Evolutionary conservation across 2,329 filamentous ascomycete genomes (phyloP).

Genomic region (Ascochyta pisi): DNA sequence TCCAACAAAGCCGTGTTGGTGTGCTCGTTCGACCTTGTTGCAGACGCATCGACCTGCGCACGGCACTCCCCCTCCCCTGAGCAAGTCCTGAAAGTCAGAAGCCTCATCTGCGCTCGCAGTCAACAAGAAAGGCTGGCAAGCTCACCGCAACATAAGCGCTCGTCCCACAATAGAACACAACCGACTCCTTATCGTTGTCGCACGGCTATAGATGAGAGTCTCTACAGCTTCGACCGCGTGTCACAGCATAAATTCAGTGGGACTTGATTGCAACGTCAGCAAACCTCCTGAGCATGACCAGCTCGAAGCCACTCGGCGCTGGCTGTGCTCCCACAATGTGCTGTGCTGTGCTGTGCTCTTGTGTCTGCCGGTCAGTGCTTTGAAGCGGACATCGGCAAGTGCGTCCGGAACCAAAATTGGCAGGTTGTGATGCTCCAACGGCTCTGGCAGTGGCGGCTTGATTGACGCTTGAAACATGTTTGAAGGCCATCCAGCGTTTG

Average conservation of each 20-base stretch:
- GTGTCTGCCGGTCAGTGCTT: conserved; percentile 9
- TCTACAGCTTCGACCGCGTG: conserved; percentile 15
- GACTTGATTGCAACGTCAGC: conserved; percentile 20
- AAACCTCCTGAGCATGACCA: conserved; percentile 13
- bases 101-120: conserved; percentile 1
- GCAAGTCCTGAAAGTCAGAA: conserved; percentile 7
- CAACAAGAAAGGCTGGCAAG: conserved; percentile 2
- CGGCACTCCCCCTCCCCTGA: conserved; percentile 16
- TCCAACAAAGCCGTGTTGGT: conserved; percentile 15
- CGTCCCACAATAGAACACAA: conserved; percentile 7
- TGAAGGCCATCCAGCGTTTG: conserved; percentile 20
- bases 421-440: conserved; percentile 18
- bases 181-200: conserved; percentile 12
- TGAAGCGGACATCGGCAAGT: conserved; percentile 9
- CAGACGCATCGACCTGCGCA: conserved; percentile 8
- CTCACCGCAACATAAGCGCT: conserved; percentile 20
- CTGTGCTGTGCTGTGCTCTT: conserved; percentile 19
- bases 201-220: conserved; percentile 22
- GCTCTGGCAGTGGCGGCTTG: conserved; percentile 19
- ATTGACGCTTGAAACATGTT: conserved; percentile 23
- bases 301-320: conserved; percentile 16
- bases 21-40: conserved; percentile 18
- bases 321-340: conserved; percentile 13
- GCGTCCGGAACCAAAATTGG: conserved; percentile 21
- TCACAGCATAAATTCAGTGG: conserved; percentile 14